Evolutionary conservation across 495 filamentous ascomycete genomes (phyloP).

Genomic region (Aspergillus hancockii): DNA sequence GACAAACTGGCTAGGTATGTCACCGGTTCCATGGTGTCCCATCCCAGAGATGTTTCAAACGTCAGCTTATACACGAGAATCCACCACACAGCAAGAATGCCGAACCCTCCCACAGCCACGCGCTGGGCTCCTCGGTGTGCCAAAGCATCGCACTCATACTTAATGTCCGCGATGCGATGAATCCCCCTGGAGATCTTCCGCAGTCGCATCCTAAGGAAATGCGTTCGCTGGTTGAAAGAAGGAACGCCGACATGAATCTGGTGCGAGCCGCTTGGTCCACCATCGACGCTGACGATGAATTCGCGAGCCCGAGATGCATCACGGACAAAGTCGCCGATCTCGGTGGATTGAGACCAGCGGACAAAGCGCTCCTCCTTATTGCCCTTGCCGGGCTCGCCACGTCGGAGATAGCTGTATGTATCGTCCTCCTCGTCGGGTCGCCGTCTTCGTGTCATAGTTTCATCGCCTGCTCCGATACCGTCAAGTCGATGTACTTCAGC

Average conservation of each 20-base stretch:
- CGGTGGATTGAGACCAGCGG: conserved; percentile 87
- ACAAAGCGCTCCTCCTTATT: conserved; percentile 58
- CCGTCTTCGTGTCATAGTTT: conserved; percentile 25
- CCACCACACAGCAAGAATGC: conserved; percentile 74
- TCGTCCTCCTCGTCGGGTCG: conserved; percentile 38
- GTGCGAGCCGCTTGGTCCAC: conserved; percentile 51
- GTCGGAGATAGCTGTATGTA: conserved; percentile 39
- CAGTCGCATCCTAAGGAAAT: conserved; percentile 77
- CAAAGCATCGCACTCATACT: conserved; percentile 75
- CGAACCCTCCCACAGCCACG: conserved; percentile 78
- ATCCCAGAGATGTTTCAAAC: conserved; percentile 76
- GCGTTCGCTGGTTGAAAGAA: conserved; percentile 83
- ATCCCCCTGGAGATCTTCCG: conserved; percentile 70
- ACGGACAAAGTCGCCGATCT: conserved; percentile 93
- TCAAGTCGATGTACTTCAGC: conserved; percentile 44
- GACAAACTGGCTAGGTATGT: conserved; percentile 84
- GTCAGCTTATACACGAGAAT: conserved; percentile 73
- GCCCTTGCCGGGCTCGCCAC: conserved; percentile 20
- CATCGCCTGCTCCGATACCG: conserved; percentile 45
- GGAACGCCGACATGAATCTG: conserved; percentile 81
- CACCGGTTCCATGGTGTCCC: conserved; percentile 91
- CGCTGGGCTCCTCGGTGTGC: conserved; percentile 77
- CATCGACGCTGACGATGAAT: conserved; percentile 83
- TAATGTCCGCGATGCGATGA: conserved; percentile 65
- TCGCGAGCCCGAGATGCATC: conserved; percentile 82